Evolutionary conservation across 257 asterid species (phyloP).

Genomic region (Solanum sejunctum): DNA sequence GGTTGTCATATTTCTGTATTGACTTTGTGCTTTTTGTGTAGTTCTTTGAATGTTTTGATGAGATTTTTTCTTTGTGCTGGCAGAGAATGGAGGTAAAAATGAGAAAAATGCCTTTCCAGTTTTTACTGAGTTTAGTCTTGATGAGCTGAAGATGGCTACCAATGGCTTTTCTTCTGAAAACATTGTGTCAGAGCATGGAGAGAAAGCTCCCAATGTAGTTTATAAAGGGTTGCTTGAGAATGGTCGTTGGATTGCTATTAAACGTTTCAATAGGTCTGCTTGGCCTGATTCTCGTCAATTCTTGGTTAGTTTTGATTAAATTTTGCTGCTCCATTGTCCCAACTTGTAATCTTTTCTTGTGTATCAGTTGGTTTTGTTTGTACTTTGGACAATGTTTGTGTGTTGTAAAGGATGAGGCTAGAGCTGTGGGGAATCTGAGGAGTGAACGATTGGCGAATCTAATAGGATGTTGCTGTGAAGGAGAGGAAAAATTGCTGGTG

Average conservation of each 20-base stretch:
- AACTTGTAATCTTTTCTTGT: not conserved
- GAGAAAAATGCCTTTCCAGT: conserved; percentile 21
- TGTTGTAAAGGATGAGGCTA: conserved; percentile 28
- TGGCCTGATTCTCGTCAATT: conserved; percentile 49
- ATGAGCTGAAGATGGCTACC: conserved; percentile 27
- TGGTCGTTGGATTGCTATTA: conserved; percentile 29
- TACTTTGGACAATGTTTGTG: not conserved
- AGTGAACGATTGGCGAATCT: conserved; percentile 33
- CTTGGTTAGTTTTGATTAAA: conserved; percentile 6
- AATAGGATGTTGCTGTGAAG: conserved; percentile 31
- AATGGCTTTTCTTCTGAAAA: conserved; percentile 28
- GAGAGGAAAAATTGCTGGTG: conserved; percentile 35
- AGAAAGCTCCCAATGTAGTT: conserved; percentile 45
- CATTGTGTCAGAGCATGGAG: conserved; percentile 43
- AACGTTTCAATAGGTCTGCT: conserved; percentile 29
- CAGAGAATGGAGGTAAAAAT: conserved; percentile 28
- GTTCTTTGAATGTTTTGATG: not conserved
- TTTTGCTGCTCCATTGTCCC: not conserved
- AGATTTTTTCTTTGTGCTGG: not conserved
- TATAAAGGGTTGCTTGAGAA: conserved; percentile 24
- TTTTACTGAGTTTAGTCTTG: conserved; percentile 24
- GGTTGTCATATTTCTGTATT: not conserved
- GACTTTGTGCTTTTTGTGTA: not conserved
- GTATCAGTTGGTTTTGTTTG: not conserved
- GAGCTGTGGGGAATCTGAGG: conserved; percentile 32